Conservation (phyloP, 2,329 filamentous ascomycete genomes). For the Leptographium lundbergii region DNA sequence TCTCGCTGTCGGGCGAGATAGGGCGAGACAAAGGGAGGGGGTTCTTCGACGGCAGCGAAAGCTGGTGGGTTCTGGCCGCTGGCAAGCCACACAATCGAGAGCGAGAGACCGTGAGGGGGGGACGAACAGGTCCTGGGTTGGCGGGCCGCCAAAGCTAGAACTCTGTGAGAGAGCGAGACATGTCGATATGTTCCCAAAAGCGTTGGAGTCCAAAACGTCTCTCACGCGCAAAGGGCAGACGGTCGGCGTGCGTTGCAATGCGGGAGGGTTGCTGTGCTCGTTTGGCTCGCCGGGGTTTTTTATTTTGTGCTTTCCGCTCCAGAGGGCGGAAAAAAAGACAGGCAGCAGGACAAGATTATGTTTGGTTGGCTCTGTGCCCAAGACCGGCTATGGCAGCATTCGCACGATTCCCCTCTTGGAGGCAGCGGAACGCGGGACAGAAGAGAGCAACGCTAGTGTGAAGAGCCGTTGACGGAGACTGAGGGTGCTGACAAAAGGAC, state of each 20-base stretch:
- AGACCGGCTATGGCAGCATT: not conserved
- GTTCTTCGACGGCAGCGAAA: not conserved
- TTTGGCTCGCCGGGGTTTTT: not conserved
- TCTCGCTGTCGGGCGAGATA: not conserved
- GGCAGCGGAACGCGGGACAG: not conserved
- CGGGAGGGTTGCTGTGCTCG: not conserved
- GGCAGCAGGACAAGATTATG: not conserved
- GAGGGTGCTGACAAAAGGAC: not conserved
- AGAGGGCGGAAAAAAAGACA: not conserved
- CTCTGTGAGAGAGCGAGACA: slow-evolving; percentile 23
- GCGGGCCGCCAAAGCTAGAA: slow-evolving; percentile 27
- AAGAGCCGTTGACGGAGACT: not conserved
- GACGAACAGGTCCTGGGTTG: slow-evolving; percentile 14
- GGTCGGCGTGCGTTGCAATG: not conserved
- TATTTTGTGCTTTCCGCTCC: not conserved
- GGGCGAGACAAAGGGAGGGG: not conserved
- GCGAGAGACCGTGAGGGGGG: not conserved
- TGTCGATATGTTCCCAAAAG: slow-evolving; percentile 16
- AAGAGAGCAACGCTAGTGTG: slow-evolving; percentile 1
- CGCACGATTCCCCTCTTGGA: slow-evolving; percentile 4
- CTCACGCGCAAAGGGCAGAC: not conserved
- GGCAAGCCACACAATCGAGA: not conserved
- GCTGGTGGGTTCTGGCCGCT: not conserved
- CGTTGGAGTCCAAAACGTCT: not conserved
- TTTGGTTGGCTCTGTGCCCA: not conserved